These are phyloP conservation scores for Botryosphaeria dothidea DNA, from an alignment of 2,329 filamentous ascomycete genomes.

Conservation along the genomic window DNA sequence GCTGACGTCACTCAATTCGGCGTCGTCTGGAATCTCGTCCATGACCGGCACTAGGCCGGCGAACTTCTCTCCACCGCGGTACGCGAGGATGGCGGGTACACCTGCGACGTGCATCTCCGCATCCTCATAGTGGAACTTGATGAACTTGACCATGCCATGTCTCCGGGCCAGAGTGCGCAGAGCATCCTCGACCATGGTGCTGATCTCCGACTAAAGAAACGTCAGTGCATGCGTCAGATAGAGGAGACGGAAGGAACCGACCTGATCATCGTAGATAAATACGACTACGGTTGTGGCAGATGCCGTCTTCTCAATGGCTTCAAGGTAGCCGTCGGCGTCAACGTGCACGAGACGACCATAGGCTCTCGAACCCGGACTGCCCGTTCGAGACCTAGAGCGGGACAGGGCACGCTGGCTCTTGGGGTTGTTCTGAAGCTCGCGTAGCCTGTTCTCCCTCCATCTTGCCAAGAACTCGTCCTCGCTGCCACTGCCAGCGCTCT, in stretches of 20 bases:
- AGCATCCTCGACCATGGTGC: conserved; percentile 74
- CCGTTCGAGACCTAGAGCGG: conserved; percentile 61
- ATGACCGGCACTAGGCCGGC: conserved; percentile 86
- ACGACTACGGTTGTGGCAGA: conserved; percentile 84
- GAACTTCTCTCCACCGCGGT: conserved; percentile 86
- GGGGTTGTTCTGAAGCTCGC: conserved; percentile 70
- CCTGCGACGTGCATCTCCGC: conserved; percentile 91
- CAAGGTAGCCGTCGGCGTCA: conserved; percentile 89
- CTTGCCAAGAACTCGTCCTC: conserved; percentile 80
- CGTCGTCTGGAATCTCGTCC: conserved; percentile 73
- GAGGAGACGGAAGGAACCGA: conserved; percentile 49
- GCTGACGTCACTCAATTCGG: conserved; percentile 52
- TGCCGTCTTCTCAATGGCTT: conserved; percentile 88
- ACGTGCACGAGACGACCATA: conserved; percentile 82
- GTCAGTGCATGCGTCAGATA: conserved; percentile 5
- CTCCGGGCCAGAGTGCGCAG: conserved; percentile 72
- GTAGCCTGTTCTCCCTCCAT: conserved; percentile 80
- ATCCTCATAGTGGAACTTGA: conserved; percentile 87
- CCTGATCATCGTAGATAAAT: conserved; percentile 86
- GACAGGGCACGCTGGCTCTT: conserved; percentile 42
- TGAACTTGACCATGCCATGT: conserved; percentile 75
- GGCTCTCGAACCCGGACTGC: conserved; percentile 73
- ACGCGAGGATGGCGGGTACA: conserved; percentile 85
- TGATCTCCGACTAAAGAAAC: conserved; percentile 70
- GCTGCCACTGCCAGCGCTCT: conserved; percentile 57